Percentiles rank a stretch among this genome's conserved stretches.
Conservation (phyloP, 352 stramenopile species). For the Phytophthora brassicae region DNA sequence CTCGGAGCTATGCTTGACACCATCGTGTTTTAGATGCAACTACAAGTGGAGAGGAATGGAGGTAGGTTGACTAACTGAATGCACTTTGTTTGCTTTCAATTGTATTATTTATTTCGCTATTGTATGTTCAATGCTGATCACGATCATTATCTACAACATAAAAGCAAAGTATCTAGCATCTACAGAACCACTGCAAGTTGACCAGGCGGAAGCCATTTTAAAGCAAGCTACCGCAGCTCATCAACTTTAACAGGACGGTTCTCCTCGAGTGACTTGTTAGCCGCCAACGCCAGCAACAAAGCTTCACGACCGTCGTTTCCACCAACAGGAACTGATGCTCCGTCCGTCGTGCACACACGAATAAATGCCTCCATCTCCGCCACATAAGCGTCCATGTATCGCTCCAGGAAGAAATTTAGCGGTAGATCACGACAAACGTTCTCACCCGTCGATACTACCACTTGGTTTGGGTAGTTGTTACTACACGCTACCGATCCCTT, state of each 20-base stretch:
- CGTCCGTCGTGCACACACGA: slow-evolving; percentile 47
- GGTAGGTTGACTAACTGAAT: slow-evolving; percentile 16
- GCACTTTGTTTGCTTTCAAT: slow-evolving; percentile 22
- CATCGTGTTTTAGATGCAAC: slow-evolving; percentile 94
- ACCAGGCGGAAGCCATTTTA: slow-evolving; percentile 17
- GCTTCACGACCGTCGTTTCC: slow-evolving; percentile 64
- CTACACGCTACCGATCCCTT: slow-evolving; percentile 90
- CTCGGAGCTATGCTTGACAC: slow-evolving; percentile 98
- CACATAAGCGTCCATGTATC: slow-evolving; percentile 91
- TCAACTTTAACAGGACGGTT: slow-evolving; percentile 69
- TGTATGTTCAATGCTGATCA: slow-evolving; percentile 16
- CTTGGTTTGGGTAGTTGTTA: slow-evolving; percentile 93
- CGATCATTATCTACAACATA: slow-evolving; percentile 26
- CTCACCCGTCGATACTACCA: slow-evolving; percentile 53
- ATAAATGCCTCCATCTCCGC: slow-evolving; percentile 76
- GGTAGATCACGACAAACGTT: slow-evolving; percentile 82
- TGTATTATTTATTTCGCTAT: slow-evolving; percentile 9
- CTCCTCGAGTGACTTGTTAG: slow-evolving; percentile 66
- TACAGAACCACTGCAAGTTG: slow-evolving; percentile 19
- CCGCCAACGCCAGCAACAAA: slow-evolving; percentile 65
- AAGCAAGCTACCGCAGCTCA: slow-evolving; percentile 43
- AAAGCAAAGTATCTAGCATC: slow-evolving; percentile 16
- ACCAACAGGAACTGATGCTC: slow-evolving; percentile 46
- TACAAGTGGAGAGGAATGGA: slow-evolving; percentile 13
- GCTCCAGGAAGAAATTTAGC: slow-evolving; percentile 94